Evolutionary conservation across 2,329 filamentous ascomycete genomes (phyloP), one percentile per base, ranked within the genome.

Genomic region (Colletotrichum sp.): DNA sequence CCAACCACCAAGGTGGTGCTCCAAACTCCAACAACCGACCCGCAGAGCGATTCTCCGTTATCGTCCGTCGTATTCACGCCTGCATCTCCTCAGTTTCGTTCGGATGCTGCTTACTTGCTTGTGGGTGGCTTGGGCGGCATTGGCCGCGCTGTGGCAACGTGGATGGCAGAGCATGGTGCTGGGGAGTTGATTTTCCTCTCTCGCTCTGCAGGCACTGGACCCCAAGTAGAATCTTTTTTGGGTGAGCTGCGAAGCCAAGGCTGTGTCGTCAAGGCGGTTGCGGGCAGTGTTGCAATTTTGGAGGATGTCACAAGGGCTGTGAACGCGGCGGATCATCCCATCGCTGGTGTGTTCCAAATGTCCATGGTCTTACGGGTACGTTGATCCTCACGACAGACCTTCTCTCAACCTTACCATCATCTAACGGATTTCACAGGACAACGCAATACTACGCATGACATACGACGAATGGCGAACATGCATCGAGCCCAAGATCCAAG

Each of bases 121-220:
- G 85, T 90, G 13, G 88, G 89, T 9, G 87, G 88, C 13, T 87
- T 88, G 1, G 88, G 88, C 36, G 89, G 88, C n/a, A 82, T 90
- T 8, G 89, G 88, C 6, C 83, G 87, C 39, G 87, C 86, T 68
- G 86, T 90, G 79, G 82, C 87, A 8, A 84, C 83, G 7, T 87
- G 87, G 84, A 88, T 91, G 87, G 84, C 87, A 16, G 81, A 82
- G 61, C 84, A 85, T 12, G 89, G 89, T 2, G 89, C 88, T 8
- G 82, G 84, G 13, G 83, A 87, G 72, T 80, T 91, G 28, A 84
- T 88, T 1, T 83, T 90, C 5, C 81, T 90, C 16, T 90, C 88
- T 1, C 85, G 88, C 28, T 87, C 83, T 66, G 88, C 86, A 9
- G 63, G 55, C 8, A 25, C 25, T 13, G 11, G 6, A 16, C 1